Percentiles rank a stretch among this genome's conserved stretches.
phyloP scores from a whole-genome alignment of 2,329 filamentous ascomycete genomes.

The Diaporthe ilicicola region DNA sequence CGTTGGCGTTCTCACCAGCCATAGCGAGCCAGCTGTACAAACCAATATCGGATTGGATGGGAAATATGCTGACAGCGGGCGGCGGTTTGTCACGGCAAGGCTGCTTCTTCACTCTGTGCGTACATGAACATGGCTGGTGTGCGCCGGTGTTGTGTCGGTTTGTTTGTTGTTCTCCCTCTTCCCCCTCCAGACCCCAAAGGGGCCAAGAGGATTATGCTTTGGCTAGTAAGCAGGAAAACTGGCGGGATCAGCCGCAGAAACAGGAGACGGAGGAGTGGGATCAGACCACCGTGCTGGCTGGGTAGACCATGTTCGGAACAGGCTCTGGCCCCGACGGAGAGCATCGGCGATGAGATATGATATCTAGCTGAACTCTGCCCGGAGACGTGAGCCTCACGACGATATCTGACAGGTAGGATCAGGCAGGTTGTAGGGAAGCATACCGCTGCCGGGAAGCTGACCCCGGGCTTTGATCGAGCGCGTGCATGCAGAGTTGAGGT shows the following conservation, averaged over 20 bases:
- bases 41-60: background rate
- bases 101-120: background rate
- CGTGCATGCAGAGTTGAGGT: background rate
- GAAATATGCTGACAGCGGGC: background rate
- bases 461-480: background rate
- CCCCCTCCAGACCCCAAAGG: background rate
- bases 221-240: background rate
- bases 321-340: conserved; percentile 4
- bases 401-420: background rate
- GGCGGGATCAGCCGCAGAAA: conserved; percentile 23
- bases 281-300: conserved; percentile 28
- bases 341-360: background rate
- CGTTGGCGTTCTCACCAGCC: background rate
- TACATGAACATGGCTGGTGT: background rate
- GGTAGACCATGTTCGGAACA: conserved; percentile 15
- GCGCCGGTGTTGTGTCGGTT: background rate
- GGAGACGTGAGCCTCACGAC: background rate
- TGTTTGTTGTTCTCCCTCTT: background rate
- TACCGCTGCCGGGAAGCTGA: background rate
- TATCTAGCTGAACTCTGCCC: conserved; percentile 2
- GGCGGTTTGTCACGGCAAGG: background rate
- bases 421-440: background rate
- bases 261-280: conserved; percentile 28
- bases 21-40: background rate
- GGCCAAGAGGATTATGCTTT: conserved; percentile 1